phyloP scores from a whole-genome alignment of 129 eudicot species.

The Calendula officinalis region DNA sequence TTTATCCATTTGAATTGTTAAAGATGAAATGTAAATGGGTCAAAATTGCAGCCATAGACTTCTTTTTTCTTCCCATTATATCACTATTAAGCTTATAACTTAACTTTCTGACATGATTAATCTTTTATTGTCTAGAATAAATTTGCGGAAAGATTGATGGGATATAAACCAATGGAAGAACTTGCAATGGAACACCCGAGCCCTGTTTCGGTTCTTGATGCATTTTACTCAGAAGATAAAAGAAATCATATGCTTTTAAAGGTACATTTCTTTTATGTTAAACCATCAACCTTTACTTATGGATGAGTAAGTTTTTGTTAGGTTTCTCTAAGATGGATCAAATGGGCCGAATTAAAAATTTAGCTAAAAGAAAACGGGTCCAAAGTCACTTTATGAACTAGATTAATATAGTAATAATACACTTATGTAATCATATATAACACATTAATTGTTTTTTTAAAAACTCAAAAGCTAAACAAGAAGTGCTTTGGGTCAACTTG shows the following conservation, averaged over 20 bases:
- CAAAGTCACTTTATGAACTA: background rate
- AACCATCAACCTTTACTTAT: slow-evolving; percentile 6
- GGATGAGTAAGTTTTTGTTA: slow-evolving; percentile 3
- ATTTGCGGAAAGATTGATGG: slow-evolving; percentile 38
- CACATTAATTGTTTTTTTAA: too few relatives aligned
- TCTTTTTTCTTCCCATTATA: too few relatives aligned
- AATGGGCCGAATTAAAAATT: background rate
- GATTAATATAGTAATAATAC: too few relatives aligned
- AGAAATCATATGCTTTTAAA: slow-evolving; percentile 55
- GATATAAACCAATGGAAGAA: slow-evolving; percentile 44
- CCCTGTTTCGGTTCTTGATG: slow-evolving; percentile 91
- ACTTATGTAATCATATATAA: too few relatives aligned
- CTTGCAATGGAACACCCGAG: slow-evolving; percentile 75
- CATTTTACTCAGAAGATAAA: slow-evolving; percentile 71
- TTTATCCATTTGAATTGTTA: too few relatives aligned
- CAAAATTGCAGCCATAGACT: too few relatives aligned
- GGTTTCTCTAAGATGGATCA: background rate
- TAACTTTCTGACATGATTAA: slow-evolving; percentile 11
- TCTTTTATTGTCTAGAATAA: slow-evolving; percentile 40
- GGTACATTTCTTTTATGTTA: slow-evolving; percentile 38
- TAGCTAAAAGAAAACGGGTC: background rate
- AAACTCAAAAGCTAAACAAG: too few relatives aligned
- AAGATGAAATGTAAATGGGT: too few relatives aligned
- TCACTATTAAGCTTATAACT: too few relatives aligned
- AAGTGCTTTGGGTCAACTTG: too few relatives aligned